Base-by-base conservation (phyloP, 805 yeast species). In the Candida anglica region DNA sequence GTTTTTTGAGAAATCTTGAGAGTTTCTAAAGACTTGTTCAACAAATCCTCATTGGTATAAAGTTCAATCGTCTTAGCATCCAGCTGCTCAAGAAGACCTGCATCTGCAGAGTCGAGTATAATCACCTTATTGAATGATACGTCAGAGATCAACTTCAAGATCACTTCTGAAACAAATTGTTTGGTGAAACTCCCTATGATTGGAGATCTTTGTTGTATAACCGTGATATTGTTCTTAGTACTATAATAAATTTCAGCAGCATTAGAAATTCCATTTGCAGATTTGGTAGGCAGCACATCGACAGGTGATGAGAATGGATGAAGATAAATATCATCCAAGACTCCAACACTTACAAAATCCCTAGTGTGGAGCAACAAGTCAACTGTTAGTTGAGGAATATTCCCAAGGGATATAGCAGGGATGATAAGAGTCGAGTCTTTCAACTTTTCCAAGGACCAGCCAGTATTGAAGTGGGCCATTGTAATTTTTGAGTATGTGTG, bases 171-270 rank as follows among this genome's bases (percentile, higher is more conserved):
- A 4, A 81, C 63, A 50, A 81, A 84, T 27, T 57, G 60, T 21
- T 54, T 49, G 8, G 72, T 62, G 39, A 64, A 74, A 0, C 81
- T 80, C 0, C 91, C 82, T n/a, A 88, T 63, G 2, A 87, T 69
- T 0, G 97, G 97, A 1, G 96, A 73, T 32, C 97, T 63, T 50
- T 86, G 88, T 48, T 86, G 96, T 2, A 89, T 50, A n/a, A 86
- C 44, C 2, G 84, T 69, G 7, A 81, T 18, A 2, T 70, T 62
- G 27, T 52, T 47, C 2, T 42, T 36, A 1, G 57, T 52, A 41
- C 69, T 66, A 42, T 60, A 58, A 53, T 75, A 84, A 2, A 86
- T 69, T 47, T 89, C 96, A 19, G 85, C 51, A 0, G 83, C 76
- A 1, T 84, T 75, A 0, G 83, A 69, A 3, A 76, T 55, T 1